phyloP scores from a whole-genome alignment of 2,329 filamentous ascomycete species.

The Colletotrichum tabaci region DNA sequence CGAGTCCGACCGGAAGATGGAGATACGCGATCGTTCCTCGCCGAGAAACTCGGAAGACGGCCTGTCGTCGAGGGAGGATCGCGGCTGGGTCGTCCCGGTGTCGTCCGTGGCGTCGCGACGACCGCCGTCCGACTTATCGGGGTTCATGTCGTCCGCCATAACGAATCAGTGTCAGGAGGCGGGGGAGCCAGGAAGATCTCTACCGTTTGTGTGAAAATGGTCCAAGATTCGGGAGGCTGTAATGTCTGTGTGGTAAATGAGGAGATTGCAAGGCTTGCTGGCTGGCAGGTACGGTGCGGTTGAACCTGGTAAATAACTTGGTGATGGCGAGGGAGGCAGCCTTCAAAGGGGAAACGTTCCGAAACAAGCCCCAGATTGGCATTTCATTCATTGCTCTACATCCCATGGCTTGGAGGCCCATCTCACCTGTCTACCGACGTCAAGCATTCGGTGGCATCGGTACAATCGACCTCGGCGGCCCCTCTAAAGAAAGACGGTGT shows the following conservation, averaged over 20 bases:
- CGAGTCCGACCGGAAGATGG: constrained; percentile 11
- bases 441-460: constrained; percentile 16
- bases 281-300: neutral
- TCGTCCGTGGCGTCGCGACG: no score
- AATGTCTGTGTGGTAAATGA: neutral
- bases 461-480: constrained; percentile 1
- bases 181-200: no score
- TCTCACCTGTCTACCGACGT: no score
- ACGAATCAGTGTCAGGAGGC: no score
- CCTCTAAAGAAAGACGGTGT: neutral
- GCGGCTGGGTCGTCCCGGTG: neutral
- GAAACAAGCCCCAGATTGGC: neutral
- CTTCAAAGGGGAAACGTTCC: neutral
- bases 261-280: neutral
- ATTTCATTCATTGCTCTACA: neutral
- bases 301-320: neutral
- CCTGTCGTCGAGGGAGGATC: neutral
- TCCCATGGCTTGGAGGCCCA: neutral
- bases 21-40: constrained; percentile 25
- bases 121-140: neutral
- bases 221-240: no score
- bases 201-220: neutral
- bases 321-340: neutral
- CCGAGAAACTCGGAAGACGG: constrained; percentile 34
- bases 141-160: neutral